Evolutionary conservation across 441 rosid genomes (phyloP).

Genomic region (Caryocar brasiliense): DNA sequence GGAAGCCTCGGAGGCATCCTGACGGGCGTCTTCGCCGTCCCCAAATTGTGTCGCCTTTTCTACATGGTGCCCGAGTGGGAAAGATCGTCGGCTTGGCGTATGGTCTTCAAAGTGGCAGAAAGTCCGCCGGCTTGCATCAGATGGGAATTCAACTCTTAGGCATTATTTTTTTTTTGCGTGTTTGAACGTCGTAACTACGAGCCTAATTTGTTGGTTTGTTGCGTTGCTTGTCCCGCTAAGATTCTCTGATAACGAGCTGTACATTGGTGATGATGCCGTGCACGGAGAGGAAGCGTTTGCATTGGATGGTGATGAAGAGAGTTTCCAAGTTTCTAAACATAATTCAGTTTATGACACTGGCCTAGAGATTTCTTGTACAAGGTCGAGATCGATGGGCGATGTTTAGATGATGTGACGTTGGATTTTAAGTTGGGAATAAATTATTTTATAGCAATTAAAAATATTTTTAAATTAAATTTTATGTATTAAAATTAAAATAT

Average conservation of each 20-base stretch:
- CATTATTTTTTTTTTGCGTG: slow-evolving; percentile 19
- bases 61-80: slow-evolving; percentile 33
- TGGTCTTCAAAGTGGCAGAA: slow-evolving; percentile 16
- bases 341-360: slow-evolving; percentile 23
- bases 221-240: slow-evolving; percentile 23
- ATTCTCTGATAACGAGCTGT: slow-evolving; percentile 20
- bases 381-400: slow-evolving; percentile 2
- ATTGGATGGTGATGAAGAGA: slow-evolving; percentile 9
- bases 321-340: slow-evolving; percentile 4
- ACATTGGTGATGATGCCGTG: slow-evolving; percentile 15
- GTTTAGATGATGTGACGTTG: slow-evolving; percentile 16
- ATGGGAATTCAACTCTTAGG: slow-evolving; percentile 26
- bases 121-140: slow-evolving; percentile 25
- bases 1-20: slow-evolving; percentile 49
- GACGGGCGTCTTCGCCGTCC: slow-evolving; percentile 41
- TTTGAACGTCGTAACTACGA: slow-evolving; percentile 32
- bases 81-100: slow-evolving; percentile 25
- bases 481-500: too few relatives aligned
- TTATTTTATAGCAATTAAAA: too few relatives aligned
- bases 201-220: slow-evolving; percentile 28
- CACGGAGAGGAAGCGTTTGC: slow-evolving; percentile 38
- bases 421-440: too few relatives aligned
- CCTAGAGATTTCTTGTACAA: slow-evolving; percentile 8
- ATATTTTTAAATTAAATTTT: too few relatives aligned
- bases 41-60: slow-evolving; percentile 33